Conservation (phyloP, 202 grass and related monocot species). For the Panicum virgatum region DNA sequence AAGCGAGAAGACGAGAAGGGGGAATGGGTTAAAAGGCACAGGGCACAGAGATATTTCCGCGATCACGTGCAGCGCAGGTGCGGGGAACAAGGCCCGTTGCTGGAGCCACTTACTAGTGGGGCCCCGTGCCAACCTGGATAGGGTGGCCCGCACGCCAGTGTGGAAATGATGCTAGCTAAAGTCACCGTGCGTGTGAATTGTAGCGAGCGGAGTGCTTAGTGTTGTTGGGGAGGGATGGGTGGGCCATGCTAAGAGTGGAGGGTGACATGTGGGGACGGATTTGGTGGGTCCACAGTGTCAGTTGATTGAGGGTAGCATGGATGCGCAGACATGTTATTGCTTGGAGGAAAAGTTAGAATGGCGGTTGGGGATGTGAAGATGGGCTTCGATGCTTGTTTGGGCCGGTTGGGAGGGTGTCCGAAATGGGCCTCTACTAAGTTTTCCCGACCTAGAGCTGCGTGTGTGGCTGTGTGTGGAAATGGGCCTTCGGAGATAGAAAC, state of each 20-base stretch:
- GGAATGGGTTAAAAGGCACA: constrained; percentile 32
- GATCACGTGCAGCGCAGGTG: neutral
- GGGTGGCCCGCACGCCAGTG: neutral
- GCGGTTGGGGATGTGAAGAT: neutral
- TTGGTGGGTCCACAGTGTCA: fast-evolving
- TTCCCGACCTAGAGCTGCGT: too few relatives aligned
- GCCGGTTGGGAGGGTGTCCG: neutral
- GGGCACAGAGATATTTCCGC: constrained; percentile 25
- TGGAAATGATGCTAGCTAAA: fast-evolving
- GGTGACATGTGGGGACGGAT: neutral
- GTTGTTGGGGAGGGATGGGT: fast-evolving
- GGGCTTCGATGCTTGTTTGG: neutral
- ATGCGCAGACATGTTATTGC: neutral
- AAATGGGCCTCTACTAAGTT: too few relatives aligned
- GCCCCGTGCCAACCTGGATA: fast-evolving
- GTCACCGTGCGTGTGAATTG: neutral
- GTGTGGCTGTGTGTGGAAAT: too few relatives aligned
- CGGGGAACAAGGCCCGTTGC: neutral
- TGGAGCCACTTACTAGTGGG: neutral
- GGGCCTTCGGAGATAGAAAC: too few relatives aligned
- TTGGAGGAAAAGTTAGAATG: constrained; percentile 43
- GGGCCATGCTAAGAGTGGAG: fast-evolving
- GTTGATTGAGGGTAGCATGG: fast-evolving
- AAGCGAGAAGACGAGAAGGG: neutral
- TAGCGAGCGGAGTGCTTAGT: neutral